Evolutionary conservation across 2,329 filamentous ascomycete species (phyloP), one percentile per base, ranked within the genome.

Genomic region (Aspergillus sojae): DNA sequence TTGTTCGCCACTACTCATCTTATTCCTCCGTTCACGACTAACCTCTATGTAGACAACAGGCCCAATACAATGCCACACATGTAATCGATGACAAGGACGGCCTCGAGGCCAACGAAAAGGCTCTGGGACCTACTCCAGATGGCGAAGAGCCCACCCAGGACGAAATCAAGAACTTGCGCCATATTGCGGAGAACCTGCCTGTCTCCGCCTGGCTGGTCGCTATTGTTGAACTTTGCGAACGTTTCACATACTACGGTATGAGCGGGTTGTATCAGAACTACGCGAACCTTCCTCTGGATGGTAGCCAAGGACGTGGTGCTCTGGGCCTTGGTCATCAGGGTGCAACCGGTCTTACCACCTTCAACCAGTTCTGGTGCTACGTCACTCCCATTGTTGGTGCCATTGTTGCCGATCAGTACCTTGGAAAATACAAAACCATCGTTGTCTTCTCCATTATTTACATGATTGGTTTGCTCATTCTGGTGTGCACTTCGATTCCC

Each of bases 341-440:
- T 65, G 82, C 83, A 26, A 84, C 83, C 61, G 81, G 79, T 62
- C 67, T 86, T 67, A 82, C 79, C 21, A 84, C 82, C 50, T 84
- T 84, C 76, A 85, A 85, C 73, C 79, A 82, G 64, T 85, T 86
- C 74, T 86, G 82, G 82, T 83, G 82, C 62, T 86, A 85, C 72
- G 74, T 86, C 39, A 85, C 84, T n/a, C 86, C 87, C 4, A 84
- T 88, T 41, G 61, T 85, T 28, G 84, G 86, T 73, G 87, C 85
- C 56, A 83, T 86, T 61, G 72, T 88, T 60, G 85, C 87, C 28
- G 87, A 89, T 71, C 83, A 85, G 43, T 87, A 86, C 72, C 78
- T 87, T 19, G 87, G 87, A 60, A 85, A 87, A 68, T 88, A 85
- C 76, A 86, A 85, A 72, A 86, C 87, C 2, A 85, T 89, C 52